Conservation (phyloP, 1,139 yeast species). For the Geotrichum europaeum region DNA sequence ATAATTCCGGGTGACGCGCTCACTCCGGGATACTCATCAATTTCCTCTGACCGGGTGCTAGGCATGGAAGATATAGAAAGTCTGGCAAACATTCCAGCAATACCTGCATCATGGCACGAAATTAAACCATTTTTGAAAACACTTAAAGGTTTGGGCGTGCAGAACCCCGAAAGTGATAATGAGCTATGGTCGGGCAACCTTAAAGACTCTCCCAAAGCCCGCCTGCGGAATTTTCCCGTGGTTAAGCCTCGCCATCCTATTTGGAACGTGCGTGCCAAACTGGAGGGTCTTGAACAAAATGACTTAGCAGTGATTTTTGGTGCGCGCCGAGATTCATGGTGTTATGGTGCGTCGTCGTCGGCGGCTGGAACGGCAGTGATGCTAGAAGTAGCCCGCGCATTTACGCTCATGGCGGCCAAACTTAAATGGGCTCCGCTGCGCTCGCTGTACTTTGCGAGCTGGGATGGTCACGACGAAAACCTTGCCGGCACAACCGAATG, state of each 20-base stretch:
- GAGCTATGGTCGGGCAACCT: slow-evolving; percentile 42
- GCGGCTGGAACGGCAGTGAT: slow-evolving; percentile 72
- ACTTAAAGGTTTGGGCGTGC: slow-evolving; percentile 47
- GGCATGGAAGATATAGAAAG: slow-evolving; percentile 47
- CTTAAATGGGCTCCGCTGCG: slow-evolving; percentile 82
- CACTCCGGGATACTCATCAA: slow-evolving; percentile 69
- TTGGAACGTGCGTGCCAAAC: slow-evolving; percentile 75
- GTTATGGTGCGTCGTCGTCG: slow-evolving; percentile 69
- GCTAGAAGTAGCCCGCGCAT: slow-evolving; percentile 63
- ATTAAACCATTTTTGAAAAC: slow-evolving; percentile 47
- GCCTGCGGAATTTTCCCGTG: slow-evolving; percentile 43
- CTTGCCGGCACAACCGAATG: slow-evolving; percentile 81
- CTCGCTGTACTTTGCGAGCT: slow-evolving; percentile 74
- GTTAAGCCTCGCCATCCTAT: slow-evolving; percentile 58
- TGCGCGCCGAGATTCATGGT: slow-evolving; percentile 73
- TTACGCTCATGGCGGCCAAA: slow-evolving; percentile 59
- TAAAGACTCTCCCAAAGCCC: slow-evolving; percentile 35
- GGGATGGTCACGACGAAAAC: slow-evolving; percentile 80
- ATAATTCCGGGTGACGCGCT: slow-evolving; percentile 71
- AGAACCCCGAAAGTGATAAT: slow-evolving; percentile 23
- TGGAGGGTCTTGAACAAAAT: slow-evolving; percentile 74
- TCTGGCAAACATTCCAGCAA: slow-evolving; percentile 65
- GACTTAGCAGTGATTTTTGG: slow-evolving; percentile 75
- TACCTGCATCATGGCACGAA: slow-evolving; percentile 72
- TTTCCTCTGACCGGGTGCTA: slow-evolving; percentile 29